Base-by-base conservation (phyloP, 352 stramenopile genomes). In the Pilasporangium apinafurcum region DNA sequence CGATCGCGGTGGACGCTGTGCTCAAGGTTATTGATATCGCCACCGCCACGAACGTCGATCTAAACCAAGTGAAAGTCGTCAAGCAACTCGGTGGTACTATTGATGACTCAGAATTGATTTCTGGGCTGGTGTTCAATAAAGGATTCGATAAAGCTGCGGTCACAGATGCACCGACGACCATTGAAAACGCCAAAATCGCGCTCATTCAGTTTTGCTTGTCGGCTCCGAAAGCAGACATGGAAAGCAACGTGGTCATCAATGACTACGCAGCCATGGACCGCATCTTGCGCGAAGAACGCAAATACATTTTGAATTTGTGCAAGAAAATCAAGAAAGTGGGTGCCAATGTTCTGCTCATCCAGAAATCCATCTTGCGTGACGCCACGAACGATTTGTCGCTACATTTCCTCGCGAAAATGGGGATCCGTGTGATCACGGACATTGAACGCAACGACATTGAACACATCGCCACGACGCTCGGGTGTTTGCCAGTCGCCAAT, bases 181-280 rank as follows among this genome's bases (percentile, higher is more conserved):
- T 99, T 51, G 83, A 97, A 55, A 98, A 99, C 67, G 96, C 97
- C 56, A 99, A 99, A 71, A 97, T 99, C 62, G 96, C 92, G 20
- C 72, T 99, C n/a, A 98, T 99, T 68, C 96, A 99, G 73, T 99
- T 99, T 66, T 98, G 95, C 58, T 78, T 99, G 6, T 98, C 90
- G 30, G 96, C 96, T 22, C 96, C 96, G 26, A 99, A 99, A 79
- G 98, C 96, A 10, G 97, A 99, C 71, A 99, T 99, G 89, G 96
- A 99, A 68, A 99, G 98, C 77, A 99, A 98, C 60, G 96, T 99
- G n/a, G 96, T 99, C 27, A 97, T 99, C 43, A 97, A 90, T 49
- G 97, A 99, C 70, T 99, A 99, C 72, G 95, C 95, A 26, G 93
- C 95, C 34, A 99, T 99, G 97, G 97, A 99, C 73, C 87, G 96